Evolutionary conservation across 2,329 filamentous ascomycete genomes (phyloP).

Genomic region (Colletotrichum caudatum): DNA sequence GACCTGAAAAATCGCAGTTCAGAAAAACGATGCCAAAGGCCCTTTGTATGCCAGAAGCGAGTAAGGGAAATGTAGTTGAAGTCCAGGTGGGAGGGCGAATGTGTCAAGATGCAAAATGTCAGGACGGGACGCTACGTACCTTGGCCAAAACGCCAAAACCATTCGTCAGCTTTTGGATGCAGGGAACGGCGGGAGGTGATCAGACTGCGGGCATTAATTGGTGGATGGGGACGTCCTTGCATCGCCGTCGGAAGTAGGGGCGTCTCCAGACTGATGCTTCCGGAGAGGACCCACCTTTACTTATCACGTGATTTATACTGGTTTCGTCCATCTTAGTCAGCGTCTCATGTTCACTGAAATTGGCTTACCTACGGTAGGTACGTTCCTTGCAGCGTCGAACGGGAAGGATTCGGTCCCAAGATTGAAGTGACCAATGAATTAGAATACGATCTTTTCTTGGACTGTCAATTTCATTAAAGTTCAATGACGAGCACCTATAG

Average conservation of each 20-base stretch:
- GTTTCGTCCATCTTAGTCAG: neutral
- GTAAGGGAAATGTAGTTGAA: neutral
- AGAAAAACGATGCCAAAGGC: neutral
- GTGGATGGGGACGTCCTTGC: slow-evolving; percentile 30
- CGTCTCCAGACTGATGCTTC: slow-evolving; percentile 18
- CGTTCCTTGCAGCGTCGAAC: slow-evolving; percentile 2
- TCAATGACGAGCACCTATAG: neutral
- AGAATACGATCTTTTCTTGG: neutral
- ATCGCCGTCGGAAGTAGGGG: slow-evolving; percentile 6
- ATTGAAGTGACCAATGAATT: neutral
- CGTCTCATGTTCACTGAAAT: neutral
- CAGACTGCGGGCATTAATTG: slow-evolving; percentile 36
- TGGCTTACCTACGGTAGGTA: neutral
- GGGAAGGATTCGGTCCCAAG: slow-evolving; percentile 17
- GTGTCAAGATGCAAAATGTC: slow-evolving; percentile 13
- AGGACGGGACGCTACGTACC: slow-evolving; percentile 6
- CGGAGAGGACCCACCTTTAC: neutral
- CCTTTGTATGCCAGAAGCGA: neutral
- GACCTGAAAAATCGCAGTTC: neutral
- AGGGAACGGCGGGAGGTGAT: slow-evolving; percentile 36
- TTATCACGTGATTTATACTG: neutral
- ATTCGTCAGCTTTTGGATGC: slow-evolving; percentile 37
- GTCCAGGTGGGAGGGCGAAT: neutral
- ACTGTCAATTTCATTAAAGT: neutral
- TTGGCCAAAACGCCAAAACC: slow-evolving; percentile 30